A percentile compares a stretch with the other conserved stretches of the same genome.
phyloP scores from a whole-genome alignment of 2,329 filamentous ascomycete species.

The Curvularia hawaiiensis region DNA sequence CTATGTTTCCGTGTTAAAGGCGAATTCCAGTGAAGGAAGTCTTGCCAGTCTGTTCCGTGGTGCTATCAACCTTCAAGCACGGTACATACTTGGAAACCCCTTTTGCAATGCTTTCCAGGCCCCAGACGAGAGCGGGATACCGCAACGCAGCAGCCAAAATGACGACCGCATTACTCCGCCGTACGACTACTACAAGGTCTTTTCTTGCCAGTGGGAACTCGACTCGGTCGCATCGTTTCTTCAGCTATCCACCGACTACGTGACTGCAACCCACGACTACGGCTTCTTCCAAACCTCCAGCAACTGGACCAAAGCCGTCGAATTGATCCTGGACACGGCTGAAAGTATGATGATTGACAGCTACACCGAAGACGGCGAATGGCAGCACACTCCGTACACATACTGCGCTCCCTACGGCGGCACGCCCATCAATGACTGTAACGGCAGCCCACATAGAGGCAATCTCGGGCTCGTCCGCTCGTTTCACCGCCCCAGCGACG shows the following conservation, averaged over 20 bases:
- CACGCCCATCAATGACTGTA: slow-evolving; percentile 59
- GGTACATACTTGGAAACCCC: slow-evolving; percentile 66
- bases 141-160: slow-evolving; percentile 43
- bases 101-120: slow-evolving; percentile 61
- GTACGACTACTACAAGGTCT: slow-evolving; percentile 53
- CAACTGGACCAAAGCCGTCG: slow-evolving; percentile 53
- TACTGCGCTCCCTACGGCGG: slow-evolving; percentile 53
- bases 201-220: slow-evolving; percentile 60
- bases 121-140: slow-evolving; percentile 53
- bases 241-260: slow-evolving; percentile 55
- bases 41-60: slow-evolving; percentile 71
- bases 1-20: slow-evolving; percentile 63
- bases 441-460: slow-evolving; percentile 54
- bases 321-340: slow-evolving; percentile 50
- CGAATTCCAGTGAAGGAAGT: slow-evolving; percentile 52
- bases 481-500: slow-evolving; percentile 57
- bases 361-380: slow-evolving; percentile 52
- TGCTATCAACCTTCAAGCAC: slow-evolving; percentile 72
- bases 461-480: slow-evolving; percentile 56
- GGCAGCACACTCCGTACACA: slow-evolving; percentile 52
- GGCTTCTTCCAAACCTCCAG: slow-evolving; percentile 52
- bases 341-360: slow-evolving; percentile 54
- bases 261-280: slow-evolving; percentile 51
- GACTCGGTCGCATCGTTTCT: slow-evolving; percentile 58
- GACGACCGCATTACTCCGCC: slow-evolving; percentile 51